phyloP scores from a whole-genome alignment of 305 asterid species.

The Fraxinus dipetala region DNA sequence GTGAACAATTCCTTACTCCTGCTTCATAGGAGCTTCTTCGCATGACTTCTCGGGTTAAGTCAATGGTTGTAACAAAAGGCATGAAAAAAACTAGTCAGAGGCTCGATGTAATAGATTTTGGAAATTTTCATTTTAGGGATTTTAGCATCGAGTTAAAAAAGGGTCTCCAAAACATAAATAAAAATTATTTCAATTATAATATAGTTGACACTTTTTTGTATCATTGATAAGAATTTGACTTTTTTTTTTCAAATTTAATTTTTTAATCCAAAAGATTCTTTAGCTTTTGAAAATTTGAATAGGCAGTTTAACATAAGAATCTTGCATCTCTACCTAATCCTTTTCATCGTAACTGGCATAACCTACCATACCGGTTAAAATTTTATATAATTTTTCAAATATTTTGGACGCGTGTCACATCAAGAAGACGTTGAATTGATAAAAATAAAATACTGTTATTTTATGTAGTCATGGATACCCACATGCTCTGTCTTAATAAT shows the following conservation, averaged over 20 bases:
- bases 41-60: background rate
- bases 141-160: background rate
- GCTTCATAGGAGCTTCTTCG: background rate
- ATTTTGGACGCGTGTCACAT: conserved; percentile 20
- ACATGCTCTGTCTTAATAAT: conserved; percentile 19
- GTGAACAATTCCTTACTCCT: background rate
- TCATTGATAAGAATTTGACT: background rate
- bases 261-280: background rate
- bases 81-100: background rate
- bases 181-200: background rate
- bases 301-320: background rate
- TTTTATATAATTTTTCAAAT: background rate
- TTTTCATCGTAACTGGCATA: background rate
- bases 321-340: too few relatives aligned
- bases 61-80: too few relatives aligned
- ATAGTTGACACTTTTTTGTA: background rate
- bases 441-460: background rate
- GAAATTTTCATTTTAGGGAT: background rate
- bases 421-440: background rate
- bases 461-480: background rate
- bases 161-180: background rate
- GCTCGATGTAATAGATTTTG: background rate
- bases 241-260: background rate
- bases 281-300: background rate
- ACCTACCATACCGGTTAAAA: background rate